phyloP scores from a whole-genome alignment of 148 eudicot genomes.

The Silene latifolia region DNA sequence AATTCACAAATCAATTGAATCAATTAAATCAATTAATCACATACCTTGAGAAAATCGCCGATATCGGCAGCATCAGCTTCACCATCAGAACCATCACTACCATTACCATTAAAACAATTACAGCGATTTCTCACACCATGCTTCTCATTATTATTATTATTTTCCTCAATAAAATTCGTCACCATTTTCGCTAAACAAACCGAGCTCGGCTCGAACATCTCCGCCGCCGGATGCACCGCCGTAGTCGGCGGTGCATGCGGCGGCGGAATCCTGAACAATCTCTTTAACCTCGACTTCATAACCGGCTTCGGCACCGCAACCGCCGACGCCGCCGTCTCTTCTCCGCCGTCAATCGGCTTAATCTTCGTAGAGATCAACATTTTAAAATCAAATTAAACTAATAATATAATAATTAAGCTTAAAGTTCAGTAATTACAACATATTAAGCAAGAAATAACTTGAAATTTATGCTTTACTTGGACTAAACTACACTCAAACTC shows the following conservation, averaged over 20 bases:
- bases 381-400: background rate
- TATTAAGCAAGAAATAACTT: too few species aligned
- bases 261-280: slow-evolving; percentile 45
- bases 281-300: slow-evolving; percentile 53
- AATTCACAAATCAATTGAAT: background rate
- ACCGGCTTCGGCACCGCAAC: slow-evolving; percentile 26
- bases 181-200: slow-evolving; percentile 88
- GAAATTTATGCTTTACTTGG: slow-evolving; percentile 18
- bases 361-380: slow-evolving; percentile 75
- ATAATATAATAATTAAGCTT: slow-evolving; percentile 14
- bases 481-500: slow-evolving; percentile 11
- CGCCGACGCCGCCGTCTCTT: slow-evolving; percentile 32
- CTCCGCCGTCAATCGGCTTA: slow-evolving; percentile 56
- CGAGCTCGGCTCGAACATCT: slow-evolving; percentile 73
- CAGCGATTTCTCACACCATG: slow-evolving; percentile 36
- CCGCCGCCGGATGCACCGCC: slow-evolving; percentile 23
- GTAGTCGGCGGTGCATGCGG: slow-evolving; percentile 18
- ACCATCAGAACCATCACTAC: slow-evolving; percentile 52
- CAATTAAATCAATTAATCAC: background rate
- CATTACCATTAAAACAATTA: slow-evolving; percentile 69
- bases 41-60: slow-evolving; percentile 65
- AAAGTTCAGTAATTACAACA: background rate
- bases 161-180: slow-evolving; percentile 77
- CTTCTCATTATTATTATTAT: slow-evolving; percentile 49
- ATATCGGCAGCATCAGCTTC: slow-evolving; percentile 44